phyloP scores from a whole-genome alignment of 2,329 filamentous ascomycete species.

The Claviceps citrina region DNA sequence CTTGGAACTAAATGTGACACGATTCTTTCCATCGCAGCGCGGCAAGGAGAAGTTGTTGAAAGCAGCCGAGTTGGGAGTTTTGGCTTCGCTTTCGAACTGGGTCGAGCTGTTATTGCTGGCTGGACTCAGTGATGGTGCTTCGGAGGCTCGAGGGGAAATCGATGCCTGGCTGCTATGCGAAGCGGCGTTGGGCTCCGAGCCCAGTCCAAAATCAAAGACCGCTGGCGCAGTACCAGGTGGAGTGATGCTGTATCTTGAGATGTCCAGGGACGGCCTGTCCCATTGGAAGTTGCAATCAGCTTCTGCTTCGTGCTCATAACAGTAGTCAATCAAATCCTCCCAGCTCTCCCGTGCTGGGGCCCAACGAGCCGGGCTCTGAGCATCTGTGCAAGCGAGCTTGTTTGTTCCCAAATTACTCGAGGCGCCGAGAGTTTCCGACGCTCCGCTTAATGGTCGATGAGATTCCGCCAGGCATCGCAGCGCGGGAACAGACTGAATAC shows the following conservation, averaged over 20 bases:
- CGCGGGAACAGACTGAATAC: slow-evolving; percentile 39
- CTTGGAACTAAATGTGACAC: slow-evolving; percentile 12
- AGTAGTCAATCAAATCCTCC: slow-evolving; percentile 58
- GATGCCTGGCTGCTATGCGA: slow-evolving; percentile 11
- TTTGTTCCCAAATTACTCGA: slow-evolving; percentile 23
- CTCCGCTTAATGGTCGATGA: slow-evolving; percentile 30
- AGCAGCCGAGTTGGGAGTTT: slow-evolving; percentile 25
- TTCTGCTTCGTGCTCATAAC: slow-evolving; percentile 53
- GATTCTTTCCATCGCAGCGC: slow-evolving; percentile 20
- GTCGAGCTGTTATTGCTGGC: slow-evolving; percentile 23
- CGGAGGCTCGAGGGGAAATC: slow-evolving; percentile 16
- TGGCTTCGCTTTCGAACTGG: slow-evolving; percentile 28
- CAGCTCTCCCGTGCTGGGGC: slow-evolving; percentile 31
- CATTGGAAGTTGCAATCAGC: slow-evolving; percentile 52
- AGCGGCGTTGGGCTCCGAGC: slow-evolving; percentile 8
- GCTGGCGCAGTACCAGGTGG: slow-evolving; percentile 13
- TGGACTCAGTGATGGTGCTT: slow-evolving; percentile 34
- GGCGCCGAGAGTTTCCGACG: slow-evolving; percentile 36
- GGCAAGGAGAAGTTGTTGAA: slow-evolving; percentile 39
- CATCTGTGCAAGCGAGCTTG: background rate
- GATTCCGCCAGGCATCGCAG: slow-evolving; percentile 29
- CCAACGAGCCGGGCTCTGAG: slow-evolving; percentile 15
- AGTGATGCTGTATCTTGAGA: slow-evolving; percentile 10
- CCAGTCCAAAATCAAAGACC: slow-evolving; percentile 12
- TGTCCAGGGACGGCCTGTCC: slow-evolving; percentile 42